Evolutionary conservation across 1,139 yeast species (phyloP).

Genomic region (Scheffersomyces illinoinensis): DNA sequence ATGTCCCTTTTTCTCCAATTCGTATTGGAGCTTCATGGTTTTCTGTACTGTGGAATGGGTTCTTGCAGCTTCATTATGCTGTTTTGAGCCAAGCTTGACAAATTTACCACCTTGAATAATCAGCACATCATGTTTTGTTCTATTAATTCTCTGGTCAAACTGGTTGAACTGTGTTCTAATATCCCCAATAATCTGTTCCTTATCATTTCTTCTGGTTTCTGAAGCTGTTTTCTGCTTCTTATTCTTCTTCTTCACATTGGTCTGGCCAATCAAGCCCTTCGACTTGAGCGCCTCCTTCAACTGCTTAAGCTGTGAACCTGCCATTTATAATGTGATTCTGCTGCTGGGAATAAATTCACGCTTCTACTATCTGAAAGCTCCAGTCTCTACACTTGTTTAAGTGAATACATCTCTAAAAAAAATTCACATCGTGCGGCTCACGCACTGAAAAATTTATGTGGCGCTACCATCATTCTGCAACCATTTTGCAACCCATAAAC

Average conservation of each 20-base stretch:
- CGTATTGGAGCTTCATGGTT: constrained; percentile 66
- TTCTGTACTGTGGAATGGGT: constrained; percentile 80
- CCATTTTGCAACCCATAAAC: not conserved
- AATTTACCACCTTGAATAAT: constrained; percentile 53
- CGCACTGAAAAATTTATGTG: not conserved
- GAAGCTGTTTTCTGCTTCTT: constrained; percentile 60
- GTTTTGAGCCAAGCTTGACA: constrained; percentile 57
- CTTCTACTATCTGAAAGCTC: not conserved
- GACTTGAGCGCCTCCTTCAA: constrained; percentile 74
- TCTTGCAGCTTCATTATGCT: constrained; percentile 37
- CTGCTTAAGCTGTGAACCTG: constrained; percentile 86
- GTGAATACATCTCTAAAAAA: not conserved
- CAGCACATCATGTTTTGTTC: constrained; percentile 67
- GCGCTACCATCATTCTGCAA: not conserved
- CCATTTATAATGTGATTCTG: constrained; percentile 47
- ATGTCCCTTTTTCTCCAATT: constrained; percentile 56
- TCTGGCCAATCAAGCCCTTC: constrained; percentile 81
- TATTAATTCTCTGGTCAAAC: constrained; percentile 75
- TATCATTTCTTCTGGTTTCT: constrained; percentile 70
- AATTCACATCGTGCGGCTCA: constrained; percentile 1
- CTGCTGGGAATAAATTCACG: not conserved
- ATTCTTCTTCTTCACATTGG: constrained; percentile 58
- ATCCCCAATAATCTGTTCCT: constrained; percentile 51
- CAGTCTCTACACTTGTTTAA: not conserved
- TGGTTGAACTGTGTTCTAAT: constrained; percentile 87